A percentile compares a stretch with the other conserved stretches of the same genome.
phyloP scores from a whole-genome alignment of 495 filamentous ascomycete species.

The Viridothelium virens region DNA sequence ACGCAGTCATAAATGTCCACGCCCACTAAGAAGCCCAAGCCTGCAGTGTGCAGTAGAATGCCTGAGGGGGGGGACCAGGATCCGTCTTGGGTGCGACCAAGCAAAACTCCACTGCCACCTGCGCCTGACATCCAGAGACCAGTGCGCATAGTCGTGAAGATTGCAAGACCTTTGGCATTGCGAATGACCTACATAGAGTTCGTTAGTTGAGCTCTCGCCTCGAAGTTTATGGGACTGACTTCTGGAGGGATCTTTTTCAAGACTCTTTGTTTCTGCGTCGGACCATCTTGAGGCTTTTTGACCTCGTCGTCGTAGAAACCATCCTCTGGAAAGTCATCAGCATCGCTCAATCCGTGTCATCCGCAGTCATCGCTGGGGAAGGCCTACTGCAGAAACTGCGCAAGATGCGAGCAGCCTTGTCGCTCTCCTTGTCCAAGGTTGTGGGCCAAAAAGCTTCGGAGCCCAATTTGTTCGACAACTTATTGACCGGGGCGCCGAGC shows the following conservation, averaged over 20 bases:
- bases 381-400: conserved; percentile 64
- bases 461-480: conserved; percentile 62
- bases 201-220: neutral
- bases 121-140: conserved; percentile 87
- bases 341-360: neutral
- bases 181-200: conserved; percentile 51
- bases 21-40: conserved; percentile 77
- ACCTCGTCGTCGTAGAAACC: conserved; percentile 49
- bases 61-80: conserved; percentile 85
- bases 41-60: conserved; percentile 79
- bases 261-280: conserved; percentile 59
- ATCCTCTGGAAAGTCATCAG: conserved; percentile 38
- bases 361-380: neutral
- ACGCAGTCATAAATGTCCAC: conserved; percentile 93
- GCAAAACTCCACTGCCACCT: conserved; percentile 72
- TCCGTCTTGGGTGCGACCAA: conserved; percentile 71
- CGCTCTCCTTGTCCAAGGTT: conserved; percentile 67
- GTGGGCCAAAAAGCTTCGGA: conserved; percentile 78
- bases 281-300: conserved; percentile 43
- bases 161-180: conserved; percentile 76
- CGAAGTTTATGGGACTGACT: conserved; percentile 23
- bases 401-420: conserved; percentile 75
- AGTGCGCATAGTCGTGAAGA: conserved; percentile 90
- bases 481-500: conserved; percentile 59
- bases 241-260: conserved; percentile 75